These are phyloP conservation scores for Phytophthora idaei DNA, from an alignment of 352 stramenopile species.

Conservation along the genomic window DNA sequence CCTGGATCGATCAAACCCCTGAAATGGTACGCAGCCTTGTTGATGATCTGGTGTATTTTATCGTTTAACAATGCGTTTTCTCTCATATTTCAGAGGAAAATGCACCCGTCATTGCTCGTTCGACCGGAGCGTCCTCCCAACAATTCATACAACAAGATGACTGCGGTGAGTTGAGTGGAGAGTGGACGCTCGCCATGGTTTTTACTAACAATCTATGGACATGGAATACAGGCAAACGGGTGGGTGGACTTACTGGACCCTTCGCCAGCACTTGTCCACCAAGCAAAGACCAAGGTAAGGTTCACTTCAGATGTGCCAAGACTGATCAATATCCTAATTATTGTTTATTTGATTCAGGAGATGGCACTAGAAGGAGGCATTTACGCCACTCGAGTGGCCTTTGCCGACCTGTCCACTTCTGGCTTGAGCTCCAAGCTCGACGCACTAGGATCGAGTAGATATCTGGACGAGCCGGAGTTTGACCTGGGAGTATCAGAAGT, in stretches of 20 bases:
- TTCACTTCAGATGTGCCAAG: neutral
- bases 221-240: slow-evolving; percentile 53
- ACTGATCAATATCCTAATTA: neutral
- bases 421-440: slow-evolving; percentile 23
- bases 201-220: neutral
- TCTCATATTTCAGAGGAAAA: slow-evolving; percentile 47
- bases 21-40: slow-evolving; percentile 50
- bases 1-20: slow-evolving; percentile 74
- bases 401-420: slow-evolving; percentile 15
- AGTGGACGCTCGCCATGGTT: neutral
- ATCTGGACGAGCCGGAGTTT: slow-evolving; percentile 20
- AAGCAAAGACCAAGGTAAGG: slow-evolving; percentile 33
- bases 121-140: slow-evolving; percentile 77
- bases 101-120: slow-evolving; percentile 55
- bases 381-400: slow-evolving; percentile 25
- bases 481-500: slow-evolving; percentile 15
- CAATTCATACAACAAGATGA: slow-evolving; percentile 78
- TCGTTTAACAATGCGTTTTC: neutral
- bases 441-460: slow-evolving; percentile 1
- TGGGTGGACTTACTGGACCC: slow-evolving; percentile 69
- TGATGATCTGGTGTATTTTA: neutral
- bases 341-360: slow-evolving; percentile 12
- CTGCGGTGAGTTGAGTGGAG: slow-evolving; percentile 44
- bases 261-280: slow-evolving; percentile 22
- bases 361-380: slow-evolving; percentile 9